phyloP scores from a whole-genome alignment of 768 basidiomycete species.

The Mycena chlorophos region DNA sequence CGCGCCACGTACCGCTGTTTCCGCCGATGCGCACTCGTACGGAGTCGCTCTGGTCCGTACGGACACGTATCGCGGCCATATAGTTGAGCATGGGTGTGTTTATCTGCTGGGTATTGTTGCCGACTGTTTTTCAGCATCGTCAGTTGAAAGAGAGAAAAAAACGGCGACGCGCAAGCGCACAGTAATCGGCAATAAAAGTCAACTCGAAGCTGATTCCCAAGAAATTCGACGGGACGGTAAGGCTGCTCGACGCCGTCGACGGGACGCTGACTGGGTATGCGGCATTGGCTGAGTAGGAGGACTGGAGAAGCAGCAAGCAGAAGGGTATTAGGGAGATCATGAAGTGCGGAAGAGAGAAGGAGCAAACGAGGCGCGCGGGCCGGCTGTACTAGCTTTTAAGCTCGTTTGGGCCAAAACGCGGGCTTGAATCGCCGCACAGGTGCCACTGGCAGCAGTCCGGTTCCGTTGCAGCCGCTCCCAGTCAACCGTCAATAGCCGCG shows the following conservation, averaged over 20 bases:
- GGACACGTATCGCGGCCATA: conserved; percentile 51
- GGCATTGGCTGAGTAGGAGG: conserved; percentile 9
- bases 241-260: conserved; percentile 32
- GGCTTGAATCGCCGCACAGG: too few species aligned
- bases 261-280: conserved; percentile 36
- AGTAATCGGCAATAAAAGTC: conserved; percentile 58
- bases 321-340: not conserved
- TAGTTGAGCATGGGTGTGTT: conserved; percentile 59
- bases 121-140: conserved; percentile 42
- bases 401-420: too few species aligned
- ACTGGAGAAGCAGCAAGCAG: not conserved
- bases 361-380: too few species aligned
- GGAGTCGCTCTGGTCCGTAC: conserved; percentile 41
- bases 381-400: too few species aligned
- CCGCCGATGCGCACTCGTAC: conserved; percentile 53
- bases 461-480: too few species aligned
- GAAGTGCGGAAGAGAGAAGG: not conserved
- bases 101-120: conserved; percentile 48
- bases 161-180: conserved; percentile 42
- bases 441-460: too few species aligned
- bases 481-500: too few species aligned
- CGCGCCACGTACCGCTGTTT: conserved; percentile 28
- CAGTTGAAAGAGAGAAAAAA: conserved; percentile 2
- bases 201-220: conserved; percentile 68
- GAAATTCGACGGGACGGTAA: conserved; percentile 54